Evolutionary conservation across 2,329 filamentous ascomycete genomes (phyloP), one percentile per base, ranked within the genome.

Genomic region (Scedosporium dehoogii): DNA sequence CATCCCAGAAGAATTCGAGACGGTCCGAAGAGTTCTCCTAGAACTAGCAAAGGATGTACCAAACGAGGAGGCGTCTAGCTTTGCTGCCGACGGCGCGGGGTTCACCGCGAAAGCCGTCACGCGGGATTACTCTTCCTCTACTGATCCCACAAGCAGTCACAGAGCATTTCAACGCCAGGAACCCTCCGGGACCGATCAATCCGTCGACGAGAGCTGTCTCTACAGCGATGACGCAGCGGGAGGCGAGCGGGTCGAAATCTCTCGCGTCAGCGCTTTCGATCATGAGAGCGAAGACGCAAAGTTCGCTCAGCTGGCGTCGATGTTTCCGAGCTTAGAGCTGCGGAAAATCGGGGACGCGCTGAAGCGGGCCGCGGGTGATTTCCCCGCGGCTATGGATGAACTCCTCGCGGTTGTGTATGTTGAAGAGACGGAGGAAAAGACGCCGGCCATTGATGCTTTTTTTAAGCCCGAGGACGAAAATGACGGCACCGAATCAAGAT

Each of bases 341-440:
- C 84, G 86, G 58, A 87, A 90, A 51, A 80, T 96, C 29, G 76
- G 78, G 51, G 82, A 86, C 65, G 84, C 86, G 0, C 74, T 96
- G 59, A 84, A 83, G 66, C 90, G 90, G 69, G 84, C 80, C 33
- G 79, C 83, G 10, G 84, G 87, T 0, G 84, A 91, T 66, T 83
- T 90, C 46, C 83, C 86, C 63, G 79, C 80, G 14, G 85, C 91
- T 1, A 86, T 96, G 65, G 91, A 96, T 68, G 86, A 91, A 63
- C 77, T 97, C 12, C 81, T 97, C 38, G 96, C 89, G 66, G 80
- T 91, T 14, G 85, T 89, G 21, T 91, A 88, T 69, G 85, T 97
- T 4, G 85, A 91, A 63, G 85, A 91, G 63, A 81, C 79, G 1
- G 51, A 57, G n/a, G 83, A 83, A 0, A 78, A 84, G 61, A 78